Percentiles rank a stretch among this genome's conserved stretches.
Conservation (phyloP, 2,329 filamentous ascomycete species). For the Aspergillus floridensis region DNA sequence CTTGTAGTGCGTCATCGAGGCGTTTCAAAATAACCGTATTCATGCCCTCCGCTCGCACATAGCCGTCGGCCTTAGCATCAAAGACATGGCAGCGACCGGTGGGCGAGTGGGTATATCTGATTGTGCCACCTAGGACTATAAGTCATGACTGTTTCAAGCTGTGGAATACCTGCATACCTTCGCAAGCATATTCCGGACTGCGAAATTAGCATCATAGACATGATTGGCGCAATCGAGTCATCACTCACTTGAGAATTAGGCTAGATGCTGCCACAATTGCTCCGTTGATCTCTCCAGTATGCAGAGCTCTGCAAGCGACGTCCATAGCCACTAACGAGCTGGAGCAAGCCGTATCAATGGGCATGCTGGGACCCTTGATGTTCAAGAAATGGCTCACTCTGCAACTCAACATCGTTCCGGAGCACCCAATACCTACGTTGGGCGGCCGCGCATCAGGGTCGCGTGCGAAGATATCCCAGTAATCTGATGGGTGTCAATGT, state of each 20-base stretch:
- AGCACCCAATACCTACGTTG: constrained; percentile 21
- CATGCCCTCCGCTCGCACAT: constrained; percentile 32
- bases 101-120: constrained; percentile 33
- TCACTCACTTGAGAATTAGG: constrained; percentile 24
- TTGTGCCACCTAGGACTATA: constrained; percentile 13
- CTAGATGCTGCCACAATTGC: constrained; percentile 35
- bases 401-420: constrained; percentile 31
- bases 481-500: constrained; percentile 19
- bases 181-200: constrained; percentile 26
- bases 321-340: constrained; percentile 30
- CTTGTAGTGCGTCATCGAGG: constrained; percentile 25
- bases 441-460: constrained; percentile 17
- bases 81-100: constrained; percentile 26
- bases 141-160: background rate
- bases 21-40: constrained; percentile 29
- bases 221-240: constrained; percentile 5
- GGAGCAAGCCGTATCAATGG: constrained; percentile 44
- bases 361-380: constrained; percentile 36
- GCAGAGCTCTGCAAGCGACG: constrained; percentile 27
- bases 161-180: background rate
- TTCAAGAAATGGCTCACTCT: constrained; percentile 37
- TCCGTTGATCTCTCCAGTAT: constrained; percentile 22
- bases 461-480: constrained; percentile 12
- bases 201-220: constrained; percentile 15
- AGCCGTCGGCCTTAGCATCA: constrained; percentile 29